phyloP scores from a whole-genome alignment of 345 rosid species.

The Salix brachista region DNA sequence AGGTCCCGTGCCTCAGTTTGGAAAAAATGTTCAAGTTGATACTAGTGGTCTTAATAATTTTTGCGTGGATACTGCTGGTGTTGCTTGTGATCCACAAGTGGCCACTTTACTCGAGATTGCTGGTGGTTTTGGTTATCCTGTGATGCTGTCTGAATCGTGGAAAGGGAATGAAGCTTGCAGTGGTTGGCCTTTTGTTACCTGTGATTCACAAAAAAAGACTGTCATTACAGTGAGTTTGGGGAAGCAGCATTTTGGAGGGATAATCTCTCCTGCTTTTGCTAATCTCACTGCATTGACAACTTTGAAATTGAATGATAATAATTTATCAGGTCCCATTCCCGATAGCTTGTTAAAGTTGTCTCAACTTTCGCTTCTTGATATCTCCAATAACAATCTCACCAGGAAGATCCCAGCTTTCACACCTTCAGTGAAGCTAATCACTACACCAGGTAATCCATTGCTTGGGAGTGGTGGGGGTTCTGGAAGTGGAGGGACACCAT shows the following conservation, averaged over 20 bases:
- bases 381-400: conserved; percentile 67
- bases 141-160: conserved; percentile 59
- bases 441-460: conserved; percentile 45
- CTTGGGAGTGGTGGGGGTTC: conserved; percentile 30
- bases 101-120: conserved; percentile 55
- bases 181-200: conserved; percentile 50
- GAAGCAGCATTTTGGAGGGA: conserved; percentile 47
- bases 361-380: conserved; percentile 45
- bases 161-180: conserved; percentile 62
- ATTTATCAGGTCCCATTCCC: conserved; percentile 60
- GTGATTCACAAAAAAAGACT: conserved; percentile 32
- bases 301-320: conserved; percentile 52
- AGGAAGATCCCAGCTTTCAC: conserved; percentile 49
- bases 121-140: conserved; percentile 60
- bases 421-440: conserved; percentile 31
- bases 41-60: conserved; percentile 39
- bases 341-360: conserved; percentile 46
- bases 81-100: conserved; percentile 57
- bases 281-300: conserved; percentile 50
- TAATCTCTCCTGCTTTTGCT: conserved; percentile 55
- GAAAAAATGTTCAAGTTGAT: conserved; percentile 19
- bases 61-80: conserved; percentile 34
- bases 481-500: conserved; percentile 17
- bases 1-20: conserved; percentile 56
- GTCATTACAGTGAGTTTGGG: conserved; percentile 44